phyloP scores from a whole-genome alignment of 2,329 filamentous ascomycete species.

The Pyricularia sp. region DNA sequence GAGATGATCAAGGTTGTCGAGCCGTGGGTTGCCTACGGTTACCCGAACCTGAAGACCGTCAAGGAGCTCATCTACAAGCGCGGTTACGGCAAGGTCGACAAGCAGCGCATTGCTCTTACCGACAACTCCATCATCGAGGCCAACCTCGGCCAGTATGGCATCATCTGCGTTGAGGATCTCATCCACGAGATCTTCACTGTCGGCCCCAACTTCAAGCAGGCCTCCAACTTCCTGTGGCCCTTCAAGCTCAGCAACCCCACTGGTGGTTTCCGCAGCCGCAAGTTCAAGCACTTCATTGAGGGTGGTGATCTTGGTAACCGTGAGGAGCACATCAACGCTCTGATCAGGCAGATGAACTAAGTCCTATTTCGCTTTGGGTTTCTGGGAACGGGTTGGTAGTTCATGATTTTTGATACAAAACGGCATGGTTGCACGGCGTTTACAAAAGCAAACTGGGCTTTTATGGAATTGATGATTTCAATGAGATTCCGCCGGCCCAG shows the following conservation, averaged over 20 bases:
- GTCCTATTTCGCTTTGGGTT: conserved; percentile 15
- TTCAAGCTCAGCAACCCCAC: conserved; percentile 99
- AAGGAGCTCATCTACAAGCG: conserved; percentile 99
- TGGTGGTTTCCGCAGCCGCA: conserved; percentile 90
- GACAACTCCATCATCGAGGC: conserved; percentile 98
- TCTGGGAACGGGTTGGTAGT: conserved; percentile 10
- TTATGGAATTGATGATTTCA: conserved; percentile 23
- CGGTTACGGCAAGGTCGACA: conserved; percentile 97
- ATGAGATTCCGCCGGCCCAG: conserved; percentile 4
- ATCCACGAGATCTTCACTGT: conserved; percentile 99
- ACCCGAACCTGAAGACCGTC: conserved; percentile 98
- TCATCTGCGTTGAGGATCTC: conserved; percentile 98
- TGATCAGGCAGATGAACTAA: conserved; percentile 99
- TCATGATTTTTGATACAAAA: conserved; percentile 9
- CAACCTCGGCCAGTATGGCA: conserved; percentile 94
- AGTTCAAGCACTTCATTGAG: conserved; percentile 99
- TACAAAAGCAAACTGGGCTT: conserved; percentile 16
- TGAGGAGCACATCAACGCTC: conserved; percentile 93
- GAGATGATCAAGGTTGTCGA: conserved; percentile 98
- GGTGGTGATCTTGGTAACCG: conserved; percentile 98
- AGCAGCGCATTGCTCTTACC: conserved; percentile 92
- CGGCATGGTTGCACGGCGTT: conserved; percentile 26
- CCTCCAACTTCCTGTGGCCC: conserved; percentile 98
- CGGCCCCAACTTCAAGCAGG: conserved; percentile 99
- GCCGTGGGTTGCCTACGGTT: conserved; percentile 98